A percentile compares a stretch with the other conserved stretches of the same genome.
Evolutionary conservation across 805 yeast genomes (phyloP).

Genomic region (Wickerhamomyces hampshirensis): DNA sequence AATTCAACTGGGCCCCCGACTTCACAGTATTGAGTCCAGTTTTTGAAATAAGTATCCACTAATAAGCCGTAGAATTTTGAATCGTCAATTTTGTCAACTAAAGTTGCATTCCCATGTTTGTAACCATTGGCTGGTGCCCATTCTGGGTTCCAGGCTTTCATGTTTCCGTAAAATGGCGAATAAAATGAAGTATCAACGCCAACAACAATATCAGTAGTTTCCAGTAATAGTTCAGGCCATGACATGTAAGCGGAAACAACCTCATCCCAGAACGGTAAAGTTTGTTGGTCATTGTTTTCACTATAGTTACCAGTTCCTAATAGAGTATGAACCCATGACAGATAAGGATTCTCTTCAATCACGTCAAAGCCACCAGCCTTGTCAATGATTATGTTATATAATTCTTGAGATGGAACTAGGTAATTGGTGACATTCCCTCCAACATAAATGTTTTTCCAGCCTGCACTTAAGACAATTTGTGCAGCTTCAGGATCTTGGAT

Average conservation of each 20-base stretch:
- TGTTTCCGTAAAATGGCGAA: slow-evolving; percentile 38
- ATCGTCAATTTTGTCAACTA: slow-evolving; percentile 30
- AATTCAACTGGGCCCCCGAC: slow-evolving; percentile 12
- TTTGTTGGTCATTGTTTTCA: slow-evolving; percentile 27
- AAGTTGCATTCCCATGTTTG: slow-evolving; percentile 33
- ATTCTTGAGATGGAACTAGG: slow-evolving; percentile 34
- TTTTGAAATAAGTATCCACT: slow-evolving; percentile 29
- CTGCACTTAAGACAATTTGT: slow-evolving; percentile 36
- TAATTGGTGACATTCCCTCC: slow-evolving; percentile 40
- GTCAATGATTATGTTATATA: slow-evolving; percentile 31
- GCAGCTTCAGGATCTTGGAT: slow-evolving; percentile 44
- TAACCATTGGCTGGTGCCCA: slow-evolving; percentile 31
- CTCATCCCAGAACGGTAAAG: slow-evolving; percentile 41
- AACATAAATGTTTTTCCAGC: slow-evolving; percentile 34
- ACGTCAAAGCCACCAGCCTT: slow-evolving; percentile 30
- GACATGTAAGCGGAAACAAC: slow-evolving; percentile 35
- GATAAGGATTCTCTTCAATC: slow-evolving; percentile 27
- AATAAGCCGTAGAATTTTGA: slow-evolving; percentile 28
- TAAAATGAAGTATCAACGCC: slow-evolving; percentile 37
- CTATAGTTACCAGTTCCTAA: slow-evolving; percentile 34
- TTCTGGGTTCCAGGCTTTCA: slow-evolving; percentile 34
- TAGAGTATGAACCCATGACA: slow-evolving; percentile 26
- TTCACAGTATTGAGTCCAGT: slow-evolving; percentile 35
- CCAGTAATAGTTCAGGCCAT: slow-evolving; percentile 31
- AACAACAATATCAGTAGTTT: slow-evolving; percentile 27